Percentiles rank a stretch among this genome's conserved stretches.
phyloP scores from a whole-genome alignment of 306 rosid species.

The Urtica urens region DNA sequence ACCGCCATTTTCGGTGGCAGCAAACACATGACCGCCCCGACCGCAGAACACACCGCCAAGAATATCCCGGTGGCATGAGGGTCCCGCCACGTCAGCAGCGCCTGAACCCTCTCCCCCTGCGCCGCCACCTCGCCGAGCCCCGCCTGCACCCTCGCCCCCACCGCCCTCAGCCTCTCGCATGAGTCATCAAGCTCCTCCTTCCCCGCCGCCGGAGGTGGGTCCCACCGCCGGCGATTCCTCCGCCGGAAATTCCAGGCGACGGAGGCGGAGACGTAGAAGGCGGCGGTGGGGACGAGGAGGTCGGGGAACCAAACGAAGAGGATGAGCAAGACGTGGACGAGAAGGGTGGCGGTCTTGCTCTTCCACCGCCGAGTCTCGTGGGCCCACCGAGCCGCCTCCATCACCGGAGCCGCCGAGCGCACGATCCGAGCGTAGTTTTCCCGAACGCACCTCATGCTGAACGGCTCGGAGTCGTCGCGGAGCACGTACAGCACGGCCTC shows the following conservation, averaged over 20 bases:
- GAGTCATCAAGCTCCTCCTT: constrained; percentile 76
- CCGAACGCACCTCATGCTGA: constrained; percentile 69
- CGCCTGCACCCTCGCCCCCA: constrained; percentile 66
- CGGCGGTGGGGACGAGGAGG: constrained; percentile 47
- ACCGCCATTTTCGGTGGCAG: constrained; percentile 76
- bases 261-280: constrained; percentile 45
- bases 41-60: constrained; percentile 47
- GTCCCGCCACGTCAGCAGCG: constrained; percentile 87
- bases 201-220: constrained; percentile 40
- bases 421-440: constrained; percentile 65
- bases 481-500: constrained; percentile 61
- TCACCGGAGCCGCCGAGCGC: constrained; percentile 34
- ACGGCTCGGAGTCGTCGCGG: constrained; percentile 56
- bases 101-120: constrained; percentile 72
- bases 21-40: constrained; percentile 47
- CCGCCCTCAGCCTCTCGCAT: constrained; percentile 56
- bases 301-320: constrained; percentile 84
- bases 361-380: constrained; percentile 76
- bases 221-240: constrained; percentile 48
- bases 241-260: constrained; percentile 71
- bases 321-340: constrained; percentile 55
- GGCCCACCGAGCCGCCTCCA: constrained; percentile 53
- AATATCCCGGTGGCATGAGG: constrained; percentile 79
- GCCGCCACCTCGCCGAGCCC: constrained; percentile 65
- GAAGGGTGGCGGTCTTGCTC: constrained; percentile 58